Conservation (phyloP, 2,329 filamentous ascomycete species). For the Coniella vitis region DNA sequence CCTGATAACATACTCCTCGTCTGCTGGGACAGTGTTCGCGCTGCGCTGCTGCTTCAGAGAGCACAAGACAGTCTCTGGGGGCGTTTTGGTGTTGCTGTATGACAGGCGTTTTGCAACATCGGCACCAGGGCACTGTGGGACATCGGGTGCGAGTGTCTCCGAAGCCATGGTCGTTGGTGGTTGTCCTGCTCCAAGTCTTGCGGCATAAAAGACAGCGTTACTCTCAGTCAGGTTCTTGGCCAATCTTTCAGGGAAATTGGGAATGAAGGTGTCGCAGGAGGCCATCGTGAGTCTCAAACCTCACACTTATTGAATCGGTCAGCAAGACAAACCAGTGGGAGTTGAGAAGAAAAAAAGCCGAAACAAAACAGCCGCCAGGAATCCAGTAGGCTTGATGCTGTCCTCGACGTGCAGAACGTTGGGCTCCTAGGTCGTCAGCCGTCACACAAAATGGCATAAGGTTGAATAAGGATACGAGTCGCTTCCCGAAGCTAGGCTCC, state of each 20-base stretch:
- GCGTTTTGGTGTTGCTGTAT: slow-evolving; percentile 1
- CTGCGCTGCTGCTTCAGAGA: slow-evolving; percentile 5
- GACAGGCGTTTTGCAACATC: slow-evolving; percentile 10
- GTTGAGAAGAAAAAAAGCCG: neutral
- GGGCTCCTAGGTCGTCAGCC: neutral
- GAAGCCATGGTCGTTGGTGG: slow-evolving; percentile 32
- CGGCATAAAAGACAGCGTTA: slow-evolving; percentile 38
- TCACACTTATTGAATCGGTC: neutral
- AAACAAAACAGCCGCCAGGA: slow-evolving; percentile 2
- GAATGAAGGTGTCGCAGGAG: slow-evolving; percentile 22
- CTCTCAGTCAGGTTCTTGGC: slow-evolving; percentile 47
- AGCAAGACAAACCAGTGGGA: slow-evolving; percentile 5
- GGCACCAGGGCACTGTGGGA: slow-evolving; percentile 10
- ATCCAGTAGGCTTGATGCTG: neutral
- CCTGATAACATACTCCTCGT: slow-evolving; percentile 6
- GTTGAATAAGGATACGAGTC: slow-evolving; percentile 8
- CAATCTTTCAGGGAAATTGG: slow-evolving; percentile 50
- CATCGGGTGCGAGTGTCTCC: slow-evolving; percentile 5
- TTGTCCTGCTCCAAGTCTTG: slow-evolving; percentile 38
- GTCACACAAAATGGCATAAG: slow-evolving; percentile 5
- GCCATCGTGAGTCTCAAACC: slow-evolving; percentile 2
- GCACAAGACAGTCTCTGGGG: slow-evolving; percentile 12
- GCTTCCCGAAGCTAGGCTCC: slow-evolving; percentile 6
- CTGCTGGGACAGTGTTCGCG: neutral
- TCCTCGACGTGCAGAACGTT: slow-evolving; percentile 5